Evolutionary conservation across 306 rosid genomes (phyloP).

Genomic region (Gleditsia sinensis): DNA sequence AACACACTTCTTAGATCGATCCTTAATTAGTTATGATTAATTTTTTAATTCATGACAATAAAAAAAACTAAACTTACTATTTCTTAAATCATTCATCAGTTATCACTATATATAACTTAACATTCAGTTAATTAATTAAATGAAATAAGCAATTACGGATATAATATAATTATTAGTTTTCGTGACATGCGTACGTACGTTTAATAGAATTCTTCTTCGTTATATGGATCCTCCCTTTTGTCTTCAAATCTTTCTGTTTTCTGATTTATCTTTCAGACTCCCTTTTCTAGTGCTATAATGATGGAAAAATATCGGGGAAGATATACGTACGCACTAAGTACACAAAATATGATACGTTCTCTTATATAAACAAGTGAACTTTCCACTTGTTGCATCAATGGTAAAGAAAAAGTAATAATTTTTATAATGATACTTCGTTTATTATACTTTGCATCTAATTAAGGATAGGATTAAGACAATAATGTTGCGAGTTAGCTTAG

Average conservation of each 20-base stretch:
- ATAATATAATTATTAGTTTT: background rate
- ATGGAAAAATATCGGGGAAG: constrained; percentile 31
- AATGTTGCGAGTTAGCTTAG: background rate
- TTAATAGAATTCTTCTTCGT: background rate
- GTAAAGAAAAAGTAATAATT: too few species aligned
- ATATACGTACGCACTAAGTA: background rate
- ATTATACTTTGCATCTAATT: background rate
- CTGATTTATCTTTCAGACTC: background rate
- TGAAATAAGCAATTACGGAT: background rate
- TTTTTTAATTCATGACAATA: too few species aligned
- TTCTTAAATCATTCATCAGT: too few species aligned
- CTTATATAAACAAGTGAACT: background rate
- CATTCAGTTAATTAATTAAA: background rate
- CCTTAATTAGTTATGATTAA: too few species aligned
- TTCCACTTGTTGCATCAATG: background rate
- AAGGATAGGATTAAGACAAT: background rate
- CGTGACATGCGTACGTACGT: too few species aligned
- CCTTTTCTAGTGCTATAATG: constrained; percentile 41
- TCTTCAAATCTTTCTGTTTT: constrained; percentile 9
- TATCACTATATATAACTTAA: too few species aligned
- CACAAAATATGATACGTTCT: background rate
- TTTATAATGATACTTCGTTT: too few species aligned
- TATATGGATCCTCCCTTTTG: background rate
- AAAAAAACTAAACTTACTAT: too few species aligned
- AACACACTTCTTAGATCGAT: background rate